A percentile compares a stretch with the other conserved stretches of the same genome.
Conservation (phyloP, 2,329 filamentous ascomycete species). For the Alternaria consortialis region DNA sequence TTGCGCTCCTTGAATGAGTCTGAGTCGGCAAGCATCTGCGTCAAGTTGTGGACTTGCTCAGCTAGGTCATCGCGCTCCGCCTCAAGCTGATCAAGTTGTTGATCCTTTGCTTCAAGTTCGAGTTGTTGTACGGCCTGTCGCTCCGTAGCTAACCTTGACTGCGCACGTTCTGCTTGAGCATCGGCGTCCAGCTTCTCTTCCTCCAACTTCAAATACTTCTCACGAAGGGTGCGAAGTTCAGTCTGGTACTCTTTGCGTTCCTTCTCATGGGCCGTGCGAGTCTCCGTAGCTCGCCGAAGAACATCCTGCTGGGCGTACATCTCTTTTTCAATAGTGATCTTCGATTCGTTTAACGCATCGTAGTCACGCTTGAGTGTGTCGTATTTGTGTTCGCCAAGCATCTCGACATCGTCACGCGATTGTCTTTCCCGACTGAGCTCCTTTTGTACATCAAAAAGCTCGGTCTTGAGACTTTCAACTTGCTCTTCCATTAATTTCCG, state of each 20-base stretch:
- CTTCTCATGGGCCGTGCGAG: conserved; percentile 79
- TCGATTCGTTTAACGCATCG: conserved; percentile 86
- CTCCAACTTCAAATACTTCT: conserved; percentile 85
- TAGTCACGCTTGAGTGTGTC: conserved; percentile 84
- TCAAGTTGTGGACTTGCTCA: conserved; percentile 83
- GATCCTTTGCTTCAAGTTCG: conserved; percentile 81
- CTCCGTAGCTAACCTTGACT: conserved; percentile 80
- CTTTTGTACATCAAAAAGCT: conserved; percentile 84
- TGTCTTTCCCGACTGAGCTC: conserved; percentile 92
- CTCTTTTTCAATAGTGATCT: conserved; percentile 97
- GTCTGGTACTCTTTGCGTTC: conserved; percentile 89
- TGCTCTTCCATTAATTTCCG: conserved; percentile 86
- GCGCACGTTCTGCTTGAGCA: conserved; percentile 78
- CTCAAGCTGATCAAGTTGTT: conserved; percentile 80
- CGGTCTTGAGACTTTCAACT: conserved; percentile 83
- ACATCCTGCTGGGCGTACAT: conserved; percentile 95
- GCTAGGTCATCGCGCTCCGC: conserved; percentile 79
- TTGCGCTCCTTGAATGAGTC: conserved; percentile 89
- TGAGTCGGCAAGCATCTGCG: conserved; percentile 85
- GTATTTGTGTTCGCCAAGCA: conserved; percentile 89
- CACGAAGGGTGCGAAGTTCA: conserved; percentile 82
- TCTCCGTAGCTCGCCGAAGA: conserved; percentile 83
- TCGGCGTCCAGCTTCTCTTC: conserved; percentile 86
- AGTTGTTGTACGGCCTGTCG: conserved; percentile 78
- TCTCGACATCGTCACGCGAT: conserved; percentile 90